A percentile compares a stretch with the other conserved stretches of the same genome.
Conservation (phyloP, 129 eudicot species). For the Pulicaria dysenterica region DNA sequence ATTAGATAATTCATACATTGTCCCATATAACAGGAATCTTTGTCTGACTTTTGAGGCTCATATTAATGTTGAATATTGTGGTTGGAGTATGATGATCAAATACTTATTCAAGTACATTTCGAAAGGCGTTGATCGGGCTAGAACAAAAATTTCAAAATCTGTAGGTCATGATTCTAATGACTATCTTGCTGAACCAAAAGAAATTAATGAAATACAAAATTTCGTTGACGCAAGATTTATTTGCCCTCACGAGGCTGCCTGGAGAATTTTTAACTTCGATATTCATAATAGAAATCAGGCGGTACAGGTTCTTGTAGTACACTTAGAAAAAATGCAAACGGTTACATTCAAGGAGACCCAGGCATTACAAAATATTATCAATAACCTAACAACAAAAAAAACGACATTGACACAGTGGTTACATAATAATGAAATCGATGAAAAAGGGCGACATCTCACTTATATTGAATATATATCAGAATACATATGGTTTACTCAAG, state of each 20-base stretch:
- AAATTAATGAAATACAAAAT: not conserved
- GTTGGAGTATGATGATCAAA: not conserved
- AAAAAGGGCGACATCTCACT: not conserved
- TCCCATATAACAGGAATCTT: not conserved
- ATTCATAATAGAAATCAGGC: not conserved
- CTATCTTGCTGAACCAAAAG: not conserved
- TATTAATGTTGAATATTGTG: no score
- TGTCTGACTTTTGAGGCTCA: not conserved
- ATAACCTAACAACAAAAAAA: not conserved
- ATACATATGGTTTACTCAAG: not conserved
- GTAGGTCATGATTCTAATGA: no score
- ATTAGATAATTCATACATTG: not conserved
- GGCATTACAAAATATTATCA: not conserved
- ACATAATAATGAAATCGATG: not conserved
- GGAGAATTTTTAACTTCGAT: not conserved
- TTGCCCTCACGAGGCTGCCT: not conserved
- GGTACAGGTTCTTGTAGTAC: not conserved
- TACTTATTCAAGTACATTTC: conserved; percentile 2
- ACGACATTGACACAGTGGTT: not conserved
- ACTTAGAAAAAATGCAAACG: not conserved
- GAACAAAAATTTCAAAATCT: not conserved
- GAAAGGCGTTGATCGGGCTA: not conserved
- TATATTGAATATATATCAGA: not conserved
- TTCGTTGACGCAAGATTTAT: not conserved
- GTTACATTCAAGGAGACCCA: not conserved